These are phyloP conservation scores for Vicia sativa DNA, from an alignment of 306 rosid genomes.

Conservation along the genomic window DNA sequence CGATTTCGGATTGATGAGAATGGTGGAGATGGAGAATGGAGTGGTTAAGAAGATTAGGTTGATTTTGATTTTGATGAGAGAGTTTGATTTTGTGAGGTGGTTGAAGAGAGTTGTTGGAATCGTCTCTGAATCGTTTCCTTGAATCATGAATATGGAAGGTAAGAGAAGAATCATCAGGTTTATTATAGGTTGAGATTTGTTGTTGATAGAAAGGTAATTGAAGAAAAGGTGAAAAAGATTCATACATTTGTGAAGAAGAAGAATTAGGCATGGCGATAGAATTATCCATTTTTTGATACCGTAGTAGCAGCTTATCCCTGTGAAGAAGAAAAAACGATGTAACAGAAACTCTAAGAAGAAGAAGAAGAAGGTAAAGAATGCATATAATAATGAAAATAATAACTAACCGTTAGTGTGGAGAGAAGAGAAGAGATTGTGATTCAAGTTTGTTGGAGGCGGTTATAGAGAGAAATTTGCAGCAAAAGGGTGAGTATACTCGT, in stretches of 20 bases:
- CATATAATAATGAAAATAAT: too few relatives aligned
- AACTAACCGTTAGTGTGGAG: conserved; percentile 55
- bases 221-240: conserved; percentile 34
- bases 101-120: too few relatives aligned
- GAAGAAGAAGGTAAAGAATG: background rate
- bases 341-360: background rate
- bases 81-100: conserved; percentile 11
- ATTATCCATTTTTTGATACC: conserved; percentile 29
- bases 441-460: too few relatives aligned
- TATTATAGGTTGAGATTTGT: conserved; percentile 42
- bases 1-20: conserved; percentile 38
- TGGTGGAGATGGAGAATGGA: conserved; percentile 36
- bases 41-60: conserved; percentile 14
- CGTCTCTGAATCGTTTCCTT: conserved; percentile 45
- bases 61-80: conserved; percentile 35
- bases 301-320: conserved; percentile 49
- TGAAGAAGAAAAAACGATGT: background rate
- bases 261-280: conserved; percentile 24
- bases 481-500: background rate
- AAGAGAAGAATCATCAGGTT: conserved; percentile 59
- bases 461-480: too few relatives aligned
- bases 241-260: conserved; percentile 35
- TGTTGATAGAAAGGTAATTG: conserved; percentile 39
- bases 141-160: conserved; percentile 44
- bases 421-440: conserved; percentile 40